A percentile compares a stretch with the other conserved stretches of the same genome.
Evolutionary conservation across 768 basidiomycete species (phyloP).

Genomic region (Cystobasidium onofrii): DNA sequence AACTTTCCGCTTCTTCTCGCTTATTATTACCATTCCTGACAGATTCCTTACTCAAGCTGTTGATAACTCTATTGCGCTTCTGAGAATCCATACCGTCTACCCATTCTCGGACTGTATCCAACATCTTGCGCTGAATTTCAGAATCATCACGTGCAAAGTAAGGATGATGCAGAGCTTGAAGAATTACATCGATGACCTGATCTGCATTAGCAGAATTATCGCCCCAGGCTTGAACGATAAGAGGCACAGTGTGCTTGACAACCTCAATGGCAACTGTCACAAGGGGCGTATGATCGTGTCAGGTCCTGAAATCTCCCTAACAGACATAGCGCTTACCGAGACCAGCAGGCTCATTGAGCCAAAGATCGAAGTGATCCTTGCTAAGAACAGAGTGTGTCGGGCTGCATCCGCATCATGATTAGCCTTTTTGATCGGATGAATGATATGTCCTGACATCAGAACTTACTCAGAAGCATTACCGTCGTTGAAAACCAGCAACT

Average conservation of each 20-base stretch:
- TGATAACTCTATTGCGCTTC: not conserved
- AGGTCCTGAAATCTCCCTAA: not conserved
- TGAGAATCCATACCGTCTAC: not conserved
- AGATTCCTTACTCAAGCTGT: constrained; percentile 20
- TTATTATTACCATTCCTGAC: constrained; percentile 24
- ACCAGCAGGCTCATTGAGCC: constrained; percentile 43
- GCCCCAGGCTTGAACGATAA: constrained; percentile 22
- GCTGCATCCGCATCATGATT: constrained; percentile 21
- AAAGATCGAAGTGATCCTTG: constrained; percentile 27
- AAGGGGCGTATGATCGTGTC: not conserved
- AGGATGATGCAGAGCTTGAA: constrained; percentile 26
- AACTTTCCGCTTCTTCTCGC: constrained; percentile 22
- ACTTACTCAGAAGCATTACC: constrained; percentile 54
- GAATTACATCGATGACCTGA: constrained; percentile 3
- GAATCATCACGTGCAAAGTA: constrained; percentile 8
- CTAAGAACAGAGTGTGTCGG: not conserved
- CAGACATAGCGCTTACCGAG: not conserved
- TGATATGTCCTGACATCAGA: constrained; percentile 33
- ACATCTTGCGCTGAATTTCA: constrained; percentile 9
- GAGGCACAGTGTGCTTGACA: constrained; percentile 8
- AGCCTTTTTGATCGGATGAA: constrained; percentile 12
- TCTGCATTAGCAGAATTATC: not conserved
- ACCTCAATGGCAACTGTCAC: constrained; percentile 21
- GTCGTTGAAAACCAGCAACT: constrained; percentile 62
- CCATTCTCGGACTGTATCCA: constrained; percentile 4